Evolutionary conservation across 1,284 basidiomycete species (phyloP).

Genomic region (Austroboletus rostrupii): DNA sequence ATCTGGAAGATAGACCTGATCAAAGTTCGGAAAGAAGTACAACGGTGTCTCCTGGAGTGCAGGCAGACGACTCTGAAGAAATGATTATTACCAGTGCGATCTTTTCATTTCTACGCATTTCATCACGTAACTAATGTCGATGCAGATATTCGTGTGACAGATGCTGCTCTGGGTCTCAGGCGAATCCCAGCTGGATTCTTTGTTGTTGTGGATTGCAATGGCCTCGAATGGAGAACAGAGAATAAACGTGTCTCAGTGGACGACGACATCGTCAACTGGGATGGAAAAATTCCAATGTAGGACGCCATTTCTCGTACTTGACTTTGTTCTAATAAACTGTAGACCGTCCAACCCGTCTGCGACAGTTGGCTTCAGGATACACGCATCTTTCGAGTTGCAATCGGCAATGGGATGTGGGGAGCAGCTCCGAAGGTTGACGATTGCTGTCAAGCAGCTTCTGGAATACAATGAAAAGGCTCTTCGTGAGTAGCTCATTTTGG

Average conservation of each 20-base stretch:
- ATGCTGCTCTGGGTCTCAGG: too few species aligned
- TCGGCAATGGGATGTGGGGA: neutral
- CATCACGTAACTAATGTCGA: neutral
- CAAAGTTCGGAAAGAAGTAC: too few species aligned
- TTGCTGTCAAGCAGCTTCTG: neutral
- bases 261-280: neutral
- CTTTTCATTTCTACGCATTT: neutral
- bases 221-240: neutral
- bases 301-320: neutral
- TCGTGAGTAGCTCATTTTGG: neutral
- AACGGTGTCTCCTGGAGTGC: too few species aligned
- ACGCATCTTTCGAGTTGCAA: neutral
- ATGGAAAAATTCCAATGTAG: neutral
- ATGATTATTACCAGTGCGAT: neutral
- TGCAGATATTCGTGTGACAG: neutral
- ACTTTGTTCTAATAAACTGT: neutral
- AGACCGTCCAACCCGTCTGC: neutral
- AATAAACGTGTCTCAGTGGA: neutral
- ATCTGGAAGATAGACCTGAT: too few species aligned
- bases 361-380: neutral
- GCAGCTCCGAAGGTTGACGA: neutral
- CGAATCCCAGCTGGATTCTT: neutral
- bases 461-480: neutral
- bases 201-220: neutral
- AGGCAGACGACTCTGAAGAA: neutral